Conservation (phyloP, 2,329 filamentous ascomycete genomes). For the Penicillium sp. region DNA sequence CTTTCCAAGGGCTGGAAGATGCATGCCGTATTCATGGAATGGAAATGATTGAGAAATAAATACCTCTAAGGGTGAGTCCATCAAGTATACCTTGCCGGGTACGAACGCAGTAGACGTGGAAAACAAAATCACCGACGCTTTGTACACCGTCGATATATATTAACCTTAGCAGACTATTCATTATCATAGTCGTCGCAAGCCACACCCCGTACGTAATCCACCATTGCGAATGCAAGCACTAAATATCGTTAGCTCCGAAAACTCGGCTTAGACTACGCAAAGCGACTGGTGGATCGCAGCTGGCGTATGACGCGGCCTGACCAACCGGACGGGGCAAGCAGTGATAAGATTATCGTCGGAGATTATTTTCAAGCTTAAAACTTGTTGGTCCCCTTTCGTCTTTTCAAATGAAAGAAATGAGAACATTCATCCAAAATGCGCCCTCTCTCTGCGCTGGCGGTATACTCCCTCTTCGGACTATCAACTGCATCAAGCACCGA, state of each 20-base stretch:
- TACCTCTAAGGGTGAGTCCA: too few species aligned
- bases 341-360: background rate
- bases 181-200: background rate
- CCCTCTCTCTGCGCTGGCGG: constrained; percentile 5
- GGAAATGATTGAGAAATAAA: too few species aligned
- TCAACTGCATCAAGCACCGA: constrained; percentile 34
- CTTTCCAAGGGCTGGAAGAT: background rate
- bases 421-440: constrained; percentile 7
- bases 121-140: too few species aligned
- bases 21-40: background rate
- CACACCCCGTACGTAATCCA: background rate
- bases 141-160: background rate
- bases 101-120: background rate
- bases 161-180: background rate
- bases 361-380: background rate
- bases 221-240: background rate
- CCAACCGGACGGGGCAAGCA: background rate
- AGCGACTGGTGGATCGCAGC: constrained; percentile 1
- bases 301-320: constrained; percentile 10
- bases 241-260: background rate
- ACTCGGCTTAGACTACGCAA: constrained; percentile 8
- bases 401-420: background rate
- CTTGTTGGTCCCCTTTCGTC: background rate
- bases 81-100: too few species aligned
- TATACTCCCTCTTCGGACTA: constrained; percentile 9